Evolutionary conservation across 352 stramenopile genomes (phyloP), one percentile per base, ranked within the genome.

Genomic region (Phytopythium cucurbitacearum): DNA sequence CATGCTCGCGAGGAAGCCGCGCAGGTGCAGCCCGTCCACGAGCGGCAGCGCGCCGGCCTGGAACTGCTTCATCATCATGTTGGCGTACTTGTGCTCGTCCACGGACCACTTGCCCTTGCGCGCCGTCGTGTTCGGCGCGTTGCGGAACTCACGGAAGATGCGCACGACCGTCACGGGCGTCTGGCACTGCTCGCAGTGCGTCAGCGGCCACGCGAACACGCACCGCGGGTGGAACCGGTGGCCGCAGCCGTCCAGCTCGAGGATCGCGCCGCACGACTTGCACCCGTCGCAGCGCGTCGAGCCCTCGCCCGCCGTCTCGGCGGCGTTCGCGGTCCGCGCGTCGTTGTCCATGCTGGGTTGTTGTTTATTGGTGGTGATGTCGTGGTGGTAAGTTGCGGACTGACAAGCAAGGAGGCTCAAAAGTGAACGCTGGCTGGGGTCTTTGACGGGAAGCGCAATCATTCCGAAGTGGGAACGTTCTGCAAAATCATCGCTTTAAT

Each of bases 31-130:
- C 15, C 80, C 80, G 44, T 84, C 66, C 0, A 73, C 71, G 32
- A 93, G 76, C 15, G 80, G 82, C 53, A 91, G 51, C 9, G 71
- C 69, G 45, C 82, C 78, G 50, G 86, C 60, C 53, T 90, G 76
- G 56, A 93, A 93, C 65, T 89, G 75, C 57, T 85, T 88, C 76
- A 89, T 89, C 57, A 93, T 74, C 58, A 88, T 74, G 64, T 88
- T 80, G 39, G 79, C 80, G 69, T 91, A 90, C 54, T 88, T 85
- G 62, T 87, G 72, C 48, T 93, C 82, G 54, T 85, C 77, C 3
- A 68, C 65, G 48, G 69, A 76, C 82, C 82, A 91, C 67, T 90
- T 90, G 53, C 80, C 80, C 62, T 87, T 90, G 61, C 80, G 80
- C 55, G 51, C 60, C 58, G 67, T 76, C 45, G 65, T 58, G 61